Evolutionary conservation across 441 rosid species (phyloP).

Genomic region (Syzygium malaccense): DNA sequence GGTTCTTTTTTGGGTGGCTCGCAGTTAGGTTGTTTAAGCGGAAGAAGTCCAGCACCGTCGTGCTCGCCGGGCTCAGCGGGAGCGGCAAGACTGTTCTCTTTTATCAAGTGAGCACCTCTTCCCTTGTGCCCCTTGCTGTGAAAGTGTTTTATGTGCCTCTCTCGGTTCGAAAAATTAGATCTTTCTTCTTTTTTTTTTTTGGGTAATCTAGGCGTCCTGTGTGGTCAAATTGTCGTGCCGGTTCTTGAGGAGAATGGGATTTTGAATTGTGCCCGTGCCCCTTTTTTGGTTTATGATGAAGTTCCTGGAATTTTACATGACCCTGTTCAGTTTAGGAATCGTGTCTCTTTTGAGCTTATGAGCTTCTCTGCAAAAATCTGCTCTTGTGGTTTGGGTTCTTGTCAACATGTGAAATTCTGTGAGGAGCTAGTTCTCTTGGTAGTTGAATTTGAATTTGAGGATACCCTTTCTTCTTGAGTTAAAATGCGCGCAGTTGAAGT

Average conservation of each 20-base stretch:
- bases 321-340: background rate
- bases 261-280: background rate
- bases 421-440: background rate
- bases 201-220: background rate
- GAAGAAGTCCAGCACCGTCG: conserved; percentile 55
- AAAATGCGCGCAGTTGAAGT: background rate
- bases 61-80: conserved; percentile 70
- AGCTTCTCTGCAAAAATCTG: background rate
- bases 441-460: background rate
- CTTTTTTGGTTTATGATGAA: background rate
- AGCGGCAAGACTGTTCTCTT: conserved; percentile 80
- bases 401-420: background rate
- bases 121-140: background rate
- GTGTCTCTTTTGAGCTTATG: background rate
- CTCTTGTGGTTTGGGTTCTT: background rate
- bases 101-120: conserved; percentile 49
- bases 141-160: background rate
- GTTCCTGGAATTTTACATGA: background rate
- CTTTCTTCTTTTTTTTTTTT: background rate
- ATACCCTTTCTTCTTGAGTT: background rate
- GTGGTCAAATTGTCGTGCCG: background rate
- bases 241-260: background rate
- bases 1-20: background rate
- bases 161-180: background rate
- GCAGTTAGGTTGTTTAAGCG: conserved; percentile 56